Evolutionary conservation across 805 yeast genomes (phyloP).

Genomic region (Zygoascus ofunaensis): DNA sequence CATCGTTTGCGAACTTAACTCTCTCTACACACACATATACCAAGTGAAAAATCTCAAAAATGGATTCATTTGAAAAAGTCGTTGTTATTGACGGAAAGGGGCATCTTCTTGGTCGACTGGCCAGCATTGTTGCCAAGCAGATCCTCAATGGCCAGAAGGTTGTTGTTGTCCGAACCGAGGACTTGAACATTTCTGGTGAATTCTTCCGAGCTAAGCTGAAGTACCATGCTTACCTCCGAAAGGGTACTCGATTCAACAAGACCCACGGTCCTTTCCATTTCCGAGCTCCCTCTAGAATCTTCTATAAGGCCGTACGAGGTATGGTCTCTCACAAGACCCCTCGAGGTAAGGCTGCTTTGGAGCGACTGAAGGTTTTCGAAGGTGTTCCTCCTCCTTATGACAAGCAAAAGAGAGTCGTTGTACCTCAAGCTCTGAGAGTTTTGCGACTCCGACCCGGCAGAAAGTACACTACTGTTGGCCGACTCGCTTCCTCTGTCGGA

Average conservation of each 20-base stretch:
- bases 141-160: slow-evolving; percentile 95
- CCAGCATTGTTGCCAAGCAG: slow-evolving; percentile 97
- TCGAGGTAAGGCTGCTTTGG: slow-evolving; percentile 99
- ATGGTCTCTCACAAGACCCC: slow-evolving; percentile 99
- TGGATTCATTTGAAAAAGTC: slow-evolving; percentile 82
- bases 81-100: slow-evolving; percentile 84
- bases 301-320: slow-evolving; percentile 99
- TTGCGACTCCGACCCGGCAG: slow-evolving; percentile 99
- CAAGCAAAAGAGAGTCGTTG: slow-evolving; percentile 99
- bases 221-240: slow-evolving; percentile 99
- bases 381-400: slow-evolving; percentile 99
- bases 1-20: neutral
- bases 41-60: slow-evolving; percentile 24
- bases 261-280: slow-evolving; percentile 99
- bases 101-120: slow-evolving; percentile 99
- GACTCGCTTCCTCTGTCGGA: slow-evolving; percentile 93
- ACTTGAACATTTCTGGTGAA: slow-evolving; percentile 98
- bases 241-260: slow-evolving; percentile 98
- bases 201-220: slow-evolving; percentile 99
- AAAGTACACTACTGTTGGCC: slow-evolving; percentile 98
- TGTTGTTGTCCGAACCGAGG: slow-evolving; percentile 94
- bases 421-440: slow-evolving; percentile 98
- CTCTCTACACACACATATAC: slow-evolving; percentile 1
- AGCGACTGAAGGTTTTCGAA: slow-evolving; percentile 98
- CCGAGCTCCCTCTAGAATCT: slow-evolving; percentile 99